Percentiles rank a stretch among this genome's conserved stretches.
Conservation (phyloP, 1,284 basidiomycete genomes). For the Marasmius tenuissimus region DNA sequence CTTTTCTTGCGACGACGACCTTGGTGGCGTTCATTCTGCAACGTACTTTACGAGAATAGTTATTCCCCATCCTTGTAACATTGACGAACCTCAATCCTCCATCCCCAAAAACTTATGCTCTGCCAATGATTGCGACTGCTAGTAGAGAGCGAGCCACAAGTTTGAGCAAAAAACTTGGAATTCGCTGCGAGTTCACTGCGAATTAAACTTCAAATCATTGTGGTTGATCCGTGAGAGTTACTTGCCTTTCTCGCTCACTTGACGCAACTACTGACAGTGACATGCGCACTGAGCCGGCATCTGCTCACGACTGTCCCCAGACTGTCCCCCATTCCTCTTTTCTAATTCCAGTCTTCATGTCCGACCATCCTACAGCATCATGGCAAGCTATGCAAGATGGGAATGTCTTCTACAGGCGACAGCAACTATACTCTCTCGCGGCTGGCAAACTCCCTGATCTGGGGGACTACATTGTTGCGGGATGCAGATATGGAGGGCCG, state of each 20-base stretch:
- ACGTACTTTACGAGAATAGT: no score
- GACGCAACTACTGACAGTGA: neutral
- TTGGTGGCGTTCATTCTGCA: no score
- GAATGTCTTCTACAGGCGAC: slow-evolving; percentile 75
- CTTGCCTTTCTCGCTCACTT: neutral
- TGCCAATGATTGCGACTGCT: no score
- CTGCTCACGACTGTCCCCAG: no score
- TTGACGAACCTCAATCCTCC: no score
- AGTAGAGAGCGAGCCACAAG: no score
- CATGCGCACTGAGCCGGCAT: neutral
- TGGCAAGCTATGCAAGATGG: slow-evolving; percentile 84
- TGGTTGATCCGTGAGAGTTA: neutral
- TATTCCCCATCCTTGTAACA: no score
- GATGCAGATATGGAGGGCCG: slow-evolving; percentile 86
- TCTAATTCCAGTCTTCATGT: slow-evolving; percentile 26
- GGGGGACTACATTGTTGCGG: slow-evolving; percentile 79
- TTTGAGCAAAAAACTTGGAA: neutral
- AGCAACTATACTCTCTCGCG: slow-evolving; percentile 80
- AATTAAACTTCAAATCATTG: neutral
- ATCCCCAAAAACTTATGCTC: no score
- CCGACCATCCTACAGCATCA: slow-evolving; percentile 71
- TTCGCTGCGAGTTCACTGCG: neutral
- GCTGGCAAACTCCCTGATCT: slow-evolving; percentile 79
- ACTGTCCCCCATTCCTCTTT: neutral
- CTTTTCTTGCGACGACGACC: no score